Percentiles rank a stretch among this genome's conserved stretches.
These are phyloP conservation scores for Silene vulgaris DNA, from an alignment of 179 eudicot species.

Conservation along the genomic window DNA sequence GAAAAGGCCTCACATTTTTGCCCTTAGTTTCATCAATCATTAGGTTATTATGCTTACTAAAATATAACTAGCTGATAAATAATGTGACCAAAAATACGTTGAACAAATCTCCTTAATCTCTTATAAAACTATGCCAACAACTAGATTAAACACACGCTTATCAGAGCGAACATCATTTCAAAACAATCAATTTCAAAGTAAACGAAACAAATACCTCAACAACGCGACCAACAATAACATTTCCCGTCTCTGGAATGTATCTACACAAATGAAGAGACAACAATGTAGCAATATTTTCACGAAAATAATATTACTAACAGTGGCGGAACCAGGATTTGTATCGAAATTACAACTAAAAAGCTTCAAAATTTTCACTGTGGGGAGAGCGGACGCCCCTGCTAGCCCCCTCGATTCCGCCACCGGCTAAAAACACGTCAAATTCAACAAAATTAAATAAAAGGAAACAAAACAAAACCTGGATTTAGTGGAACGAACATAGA, in stretches of 20 bases:
- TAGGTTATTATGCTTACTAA: not conserved
- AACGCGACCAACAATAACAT: conserved; percentile 82
- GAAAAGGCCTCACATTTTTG: not conserved
- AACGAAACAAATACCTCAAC: conserved; percentile 51
- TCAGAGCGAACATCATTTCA: not conserved
- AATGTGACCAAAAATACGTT: too few species aligned
- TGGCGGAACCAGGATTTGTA: not conserved
- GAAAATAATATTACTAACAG: not conserved
- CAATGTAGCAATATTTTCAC: not conserved
- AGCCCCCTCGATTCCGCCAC: too few species aligned
- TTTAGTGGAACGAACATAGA: conserved; percentile 67
- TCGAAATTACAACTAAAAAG: not conserved
- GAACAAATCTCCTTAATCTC: not conserved
- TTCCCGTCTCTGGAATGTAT: conserved; percentile 93
- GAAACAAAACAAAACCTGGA: conserved; percentile 42
- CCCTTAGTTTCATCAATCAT: not conserved
- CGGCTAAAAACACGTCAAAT: not conserved
- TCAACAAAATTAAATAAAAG: not conserved
- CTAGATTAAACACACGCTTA: not conserved
- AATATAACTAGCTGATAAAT: too few species aligned
- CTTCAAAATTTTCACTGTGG: not conserved
- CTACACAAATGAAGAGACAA: conserved; percentile 31
- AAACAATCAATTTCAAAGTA: not conserved
- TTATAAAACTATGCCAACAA: too few species aligned
- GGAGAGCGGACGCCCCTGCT: too few species aligned